Conservation (phyloP, 2,329 filamentous ascomycete genomes). For the Mycocentrospora acerina region DNA sequence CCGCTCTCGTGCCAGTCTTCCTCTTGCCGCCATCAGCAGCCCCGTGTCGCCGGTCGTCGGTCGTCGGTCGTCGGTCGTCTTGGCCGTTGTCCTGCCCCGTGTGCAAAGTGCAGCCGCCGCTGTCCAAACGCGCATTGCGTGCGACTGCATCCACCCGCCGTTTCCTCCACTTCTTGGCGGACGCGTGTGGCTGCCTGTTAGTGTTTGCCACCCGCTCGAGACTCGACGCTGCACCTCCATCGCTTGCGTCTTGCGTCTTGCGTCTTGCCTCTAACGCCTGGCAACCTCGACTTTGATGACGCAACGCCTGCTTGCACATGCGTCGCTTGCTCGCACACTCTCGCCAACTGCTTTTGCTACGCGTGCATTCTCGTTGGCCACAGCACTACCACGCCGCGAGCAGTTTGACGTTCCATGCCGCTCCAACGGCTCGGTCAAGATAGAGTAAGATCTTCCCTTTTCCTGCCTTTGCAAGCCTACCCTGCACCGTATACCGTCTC, state of each 20-base stretch:
- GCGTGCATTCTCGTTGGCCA: conserved; percentile 24
- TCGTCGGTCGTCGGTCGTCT: too few relatives aligned
- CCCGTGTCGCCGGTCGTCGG: too few relatives aligned
- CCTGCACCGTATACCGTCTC: too few relatives aligned
- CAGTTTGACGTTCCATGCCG: conserved; percentile 41
- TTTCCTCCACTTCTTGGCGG: background rate
- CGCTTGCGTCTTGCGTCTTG: background rate
- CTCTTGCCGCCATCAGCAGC: too few relatives aligned
- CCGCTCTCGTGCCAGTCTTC: too few relatives aligned
- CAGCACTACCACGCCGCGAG: conserved; percentile 25
- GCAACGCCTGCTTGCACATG: conserved; percentile 9
- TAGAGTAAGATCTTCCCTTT: conserved; percentile 39
- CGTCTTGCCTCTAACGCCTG: too few relatives aligned
- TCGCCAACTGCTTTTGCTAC: background rate
- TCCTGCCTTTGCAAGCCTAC: too few relatives aligned
- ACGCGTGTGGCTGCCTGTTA: background rate
- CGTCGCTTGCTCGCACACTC: conserved; percentile 10
- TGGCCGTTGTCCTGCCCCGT: too few relatives aligned
- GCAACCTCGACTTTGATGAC: conserved; percentile 12
- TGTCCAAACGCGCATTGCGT: too few relatives aligned
- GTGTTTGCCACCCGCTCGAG: too few relatives aligned
- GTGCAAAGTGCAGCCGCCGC: too few relatives aligned
- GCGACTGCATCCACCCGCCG: too few relatives aligned
- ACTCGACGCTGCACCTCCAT: background rate
- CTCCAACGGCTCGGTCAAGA: conserved; percentile 45